Evolutionary conservation across 2,329 filamentous ascomycete species (phyloP), one percentile per base, ranked within the genome.

Genomic region (Claviceps lovelessii): DNA sequence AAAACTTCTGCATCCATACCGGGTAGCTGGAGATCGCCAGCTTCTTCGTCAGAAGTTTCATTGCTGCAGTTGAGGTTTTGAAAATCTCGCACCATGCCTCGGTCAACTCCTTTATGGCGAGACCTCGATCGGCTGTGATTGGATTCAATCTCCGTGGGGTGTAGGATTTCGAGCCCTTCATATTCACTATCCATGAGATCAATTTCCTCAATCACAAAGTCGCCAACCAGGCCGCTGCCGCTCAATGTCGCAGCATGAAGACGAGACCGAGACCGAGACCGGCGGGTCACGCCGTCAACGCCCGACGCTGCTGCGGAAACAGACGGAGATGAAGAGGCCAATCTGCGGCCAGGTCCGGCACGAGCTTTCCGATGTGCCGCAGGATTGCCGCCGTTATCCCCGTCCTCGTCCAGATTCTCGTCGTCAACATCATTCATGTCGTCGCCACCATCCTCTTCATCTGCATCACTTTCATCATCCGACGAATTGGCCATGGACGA

Each of bases 91-190:
- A 76, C 68, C 62, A 78, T 72, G 47, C 64, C 66, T 28, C 64
- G 68, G 56, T 76, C 72, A 11, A 74, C 63, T 29, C 73, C 66
- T 52, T 59, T 66, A 49, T 65, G 63, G 33, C 66, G 67, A n/a
- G 70, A 71, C 46, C 66, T 59, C 6, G 72, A 72, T 19, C 70
- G 66, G 57, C 72, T 74, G 28, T 68, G 67, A 49, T 70, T 70
- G 15, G 73, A 73, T 60, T 78, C 76, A 53, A 77, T 75, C 54
- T 72, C 69, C 13, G 70, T 67, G 0, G 76, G 76, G 10, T 64
- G 67, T 29, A 78, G 61, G 31, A 75, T 66, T 37, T 70, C 69
- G 29, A 71, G 62, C 19, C 69, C 69, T 5, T 74, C 73, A 45
- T 67, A 68, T 31, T 73, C 73, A 59, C 69, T 71, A 55, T 75